A percentile compares a stretch with the other conserved stretches of the same genome.
Conservation (phyloP, 1,284 basidiomycete genomes). For the Pascua guehoae region DNA sequence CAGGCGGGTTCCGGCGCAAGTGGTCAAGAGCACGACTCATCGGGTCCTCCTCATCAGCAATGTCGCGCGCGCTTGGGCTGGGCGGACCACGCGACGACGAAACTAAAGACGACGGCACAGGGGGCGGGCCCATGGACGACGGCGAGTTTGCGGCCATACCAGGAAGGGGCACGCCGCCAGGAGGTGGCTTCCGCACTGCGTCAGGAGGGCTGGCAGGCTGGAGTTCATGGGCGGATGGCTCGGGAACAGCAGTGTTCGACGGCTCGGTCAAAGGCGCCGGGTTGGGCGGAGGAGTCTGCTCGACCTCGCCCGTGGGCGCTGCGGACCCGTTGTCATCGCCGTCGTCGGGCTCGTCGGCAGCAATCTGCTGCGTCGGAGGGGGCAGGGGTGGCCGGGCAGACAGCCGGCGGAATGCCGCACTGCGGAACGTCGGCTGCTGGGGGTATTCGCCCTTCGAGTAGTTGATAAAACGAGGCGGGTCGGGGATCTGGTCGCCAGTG, state of each 20-base stretch:
- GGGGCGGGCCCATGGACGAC: slow-evolving; percentile 30
- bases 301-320: background rate
- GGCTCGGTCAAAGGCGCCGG: background rate
- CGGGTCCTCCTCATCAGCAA: slow-evolving; percentile 62
- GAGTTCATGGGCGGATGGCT: slow-evolving; percentile 1
- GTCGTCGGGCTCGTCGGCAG: background rate
- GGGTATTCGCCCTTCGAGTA: slow-evolving; percentile 50
- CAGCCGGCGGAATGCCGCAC: slow-evolving; percentile 43
- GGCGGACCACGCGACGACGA: slow-evolving; percentile 15
- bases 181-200: slow-evolving; percentile 24
- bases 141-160: slow-evolving; percentile 31
- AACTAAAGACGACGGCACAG: slow-evolving; percentile 24
- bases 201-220: background rate
- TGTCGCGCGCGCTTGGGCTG: slow-evolving; percentile 31
- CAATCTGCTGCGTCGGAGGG: background rate
- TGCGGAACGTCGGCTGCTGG: slow-evolving; percentile 36
- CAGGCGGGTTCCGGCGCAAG: slow-evolving; percentile 31
- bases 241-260: background rate
- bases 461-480: slow-evolving; percentile 56
- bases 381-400: slow-evolving; percentile 22
- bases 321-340: no score
- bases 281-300: background rate
- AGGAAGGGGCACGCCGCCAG: slow-evolving; percentile 44
- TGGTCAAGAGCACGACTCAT: slow-evolving; percentile 55
- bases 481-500: slow-evolving; percentile 75